Base-by-base conservation (phyloP, 306 rosid genomes). In the Casuarina glauca region DNA sequence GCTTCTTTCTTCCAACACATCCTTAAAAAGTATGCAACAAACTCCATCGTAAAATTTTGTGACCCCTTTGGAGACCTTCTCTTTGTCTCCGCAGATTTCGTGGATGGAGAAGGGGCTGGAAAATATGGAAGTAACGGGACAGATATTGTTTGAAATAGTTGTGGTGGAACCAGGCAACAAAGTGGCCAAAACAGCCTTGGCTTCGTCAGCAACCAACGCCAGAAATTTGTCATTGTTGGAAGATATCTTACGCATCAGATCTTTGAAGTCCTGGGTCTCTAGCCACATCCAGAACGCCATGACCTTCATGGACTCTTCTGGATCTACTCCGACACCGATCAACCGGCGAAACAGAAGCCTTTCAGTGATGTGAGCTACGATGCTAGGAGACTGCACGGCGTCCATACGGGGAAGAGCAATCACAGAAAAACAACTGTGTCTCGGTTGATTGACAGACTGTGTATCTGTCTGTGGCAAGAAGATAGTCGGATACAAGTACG, bases 271-370 rank as follows among this genome's bases (percentile, higher is more conserved):
- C 17, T 66, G 16, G 2, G 71, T 35, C 50, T 66, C 71, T 2
- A 66, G 15, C 71, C 71, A 66, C 71, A 66, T 66, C 71, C 71
- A 66, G 17, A 66, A 66, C 3, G 71, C 71, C 71, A 66, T 66
- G 71, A 66, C 12, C 12, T 42, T 66, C 50, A 66, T 66, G 13
- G 71, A 41, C 6, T 66, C 71, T 15, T 66, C 71, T 66, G 50
- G 49, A 4, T 42, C 13, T 3, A 41, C 48, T 66, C 49, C 49
- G 19, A 41, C 42, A 42, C 17, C 71, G 20, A 66, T n/a, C 35
- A 66, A 6, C 7, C 71, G 71, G 12, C 71, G 50, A 8, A 5
- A 66, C 6, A 66, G 32, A 66, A 16, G 20, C 71, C 50, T 66
- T 2, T 66, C 49, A 1, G 50, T 41, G 49, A 66, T n/a, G 26